Base-by-base conservation (phyloP, 257 asterid genomes). In the Forsythia viridissima region DNA sequence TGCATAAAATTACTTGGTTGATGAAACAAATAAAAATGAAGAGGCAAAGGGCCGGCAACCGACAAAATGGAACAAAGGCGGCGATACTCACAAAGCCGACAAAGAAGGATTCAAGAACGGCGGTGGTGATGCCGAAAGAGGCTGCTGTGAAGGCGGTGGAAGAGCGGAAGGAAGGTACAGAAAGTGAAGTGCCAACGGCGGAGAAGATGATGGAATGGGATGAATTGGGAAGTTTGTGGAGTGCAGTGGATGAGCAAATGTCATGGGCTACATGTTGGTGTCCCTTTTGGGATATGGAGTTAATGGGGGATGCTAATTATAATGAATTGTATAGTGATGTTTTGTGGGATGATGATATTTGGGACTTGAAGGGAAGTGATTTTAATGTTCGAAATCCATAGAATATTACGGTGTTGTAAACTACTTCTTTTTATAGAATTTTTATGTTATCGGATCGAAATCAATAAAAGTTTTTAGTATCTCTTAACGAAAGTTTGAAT, bases 181-280 rank as follows among this genome's bases (percentile, higher is more conserved):
- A 21, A n/a, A 20, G 59, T n/a, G 73, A 18, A 11, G 20, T 76
- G 63, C 4, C 48, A 48, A 69, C 40, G 15, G 71, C 9, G 71
- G 82, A 73, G 70, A 46, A 30, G 41, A 51, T 55, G 67, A 55
- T 5, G 48, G 86, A 21, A 57, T 16, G 42, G 77, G 82, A 43
- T 9, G 87, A 81, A 37, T 81, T 83, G 84, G 76, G 72, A 40
- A 78, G 82, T 65, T 76, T 42, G 78, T 82, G 87, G 84, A 82
- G 82, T 71, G 88, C 70, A 57, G 86, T 79, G 72, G 90, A 86
- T 79, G 91, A 86, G 71, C 88, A 87, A 74, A 84, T 83, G 84
- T 71, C 91, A 42, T 90, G 93, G 94, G 90, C 94, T 2, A 80
- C 79, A 24, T 82, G 84, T 68, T 88, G 94, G 93, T 80, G 73